Base-by-base conservation (phyloP, 2,329 filamentous ascomycete genomes). In the Penicillium sp. region DNA sequence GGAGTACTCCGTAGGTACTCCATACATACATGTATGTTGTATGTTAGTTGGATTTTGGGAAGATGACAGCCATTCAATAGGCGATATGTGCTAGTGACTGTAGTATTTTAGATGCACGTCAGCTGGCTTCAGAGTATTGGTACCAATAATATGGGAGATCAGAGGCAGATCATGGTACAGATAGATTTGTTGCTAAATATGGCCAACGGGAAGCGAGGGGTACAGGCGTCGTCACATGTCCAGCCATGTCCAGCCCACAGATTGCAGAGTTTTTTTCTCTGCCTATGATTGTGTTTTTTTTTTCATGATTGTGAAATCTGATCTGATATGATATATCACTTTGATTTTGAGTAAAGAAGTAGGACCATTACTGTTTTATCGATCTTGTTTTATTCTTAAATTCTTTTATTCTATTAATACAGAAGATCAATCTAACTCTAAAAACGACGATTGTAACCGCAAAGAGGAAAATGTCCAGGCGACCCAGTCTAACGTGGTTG, bases 171-270 rank as follows among this genome's bases (percentile, higher is more conserved):
- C 51, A 43, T 39, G 18, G 29, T 23, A 34, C n/a, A n/a, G n/a
- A n/a, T n/a, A 23, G 36, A 46, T 30, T 38, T 53, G 45, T 41
- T 48, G 34, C 51, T 54, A 54, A 54, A 50, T 54, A 44, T 54
- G 51, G 51, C 38, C 11, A 2, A 13, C 49, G 18, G 40, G 40
- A 50, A 44, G 51, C 51, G 51, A 54, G 51, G 51, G 46, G 39
- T 36, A 51, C 23, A n/a, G 43, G 43, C 32, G n/a, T 51, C n/a
- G 49, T 35, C 43, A 47, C 19, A 30, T n/a, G n/a, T n/a, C n/a
- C n/a, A n/a, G n/a, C n/a, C 46, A 23, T 29, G 47, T 47, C 36
- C 13, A 44, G 32, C 32, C 48, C 50, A 47, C 45, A 27, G 13
- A 10, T n/a, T 36, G 36, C 16, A 50, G 27, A 50, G 32, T 44